A percentile compares a stretch with the other conserved stretches of the same genome.
Conservation (phyloP, 164 flowering plant genomes). For the Tetracentron sinense region DNA sequence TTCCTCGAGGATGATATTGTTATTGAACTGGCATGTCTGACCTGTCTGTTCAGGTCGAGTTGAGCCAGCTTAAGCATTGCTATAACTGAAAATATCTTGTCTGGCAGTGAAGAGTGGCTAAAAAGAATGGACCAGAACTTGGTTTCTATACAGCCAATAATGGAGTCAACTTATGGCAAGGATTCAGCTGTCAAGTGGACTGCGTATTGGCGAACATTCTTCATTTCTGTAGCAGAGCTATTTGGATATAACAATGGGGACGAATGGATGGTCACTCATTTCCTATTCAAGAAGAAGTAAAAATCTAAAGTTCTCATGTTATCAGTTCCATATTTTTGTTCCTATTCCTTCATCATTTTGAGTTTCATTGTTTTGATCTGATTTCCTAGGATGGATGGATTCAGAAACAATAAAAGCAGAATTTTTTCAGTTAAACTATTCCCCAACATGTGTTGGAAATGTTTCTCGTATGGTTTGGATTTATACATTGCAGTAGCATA, state of each 20-base stretch:
- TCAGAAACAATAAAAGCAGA: no score
- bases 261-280: conserved; percentile 90
- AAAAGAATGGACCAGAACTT: conserved; percentile 76
- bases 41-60: no score
- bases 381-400: no score
- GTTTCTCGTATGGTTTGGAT: no score
- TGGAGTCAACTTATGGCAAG: conserved; percentile 80
- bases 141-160: conserved; percentile 57
- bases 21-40: no score
- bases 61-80: neutral
- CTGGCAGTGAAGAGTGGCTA: conserved; percentile 82
- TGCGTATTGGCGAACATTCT: conserved; percentile 85
- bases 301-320: neutral
- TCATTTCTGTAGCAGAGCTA: conserved; percentile 85
- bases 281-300: conserved; percentile 68
- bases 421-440: no score
- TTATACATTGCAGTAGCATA: no score
- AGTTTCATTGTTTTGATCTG: no score
- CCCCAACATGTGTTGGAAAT: no score
- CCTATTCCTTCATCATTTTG: neutral
- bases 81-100: conserved; percentile 2
- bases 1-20: no score
- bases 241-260: conserved; percentile 81
- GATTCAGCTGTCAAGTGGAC: conserved; percentile 80
- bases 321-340: neutral